Conservation (phyloP, 306 rosid species). For the Biancaea sappan region DNA sequence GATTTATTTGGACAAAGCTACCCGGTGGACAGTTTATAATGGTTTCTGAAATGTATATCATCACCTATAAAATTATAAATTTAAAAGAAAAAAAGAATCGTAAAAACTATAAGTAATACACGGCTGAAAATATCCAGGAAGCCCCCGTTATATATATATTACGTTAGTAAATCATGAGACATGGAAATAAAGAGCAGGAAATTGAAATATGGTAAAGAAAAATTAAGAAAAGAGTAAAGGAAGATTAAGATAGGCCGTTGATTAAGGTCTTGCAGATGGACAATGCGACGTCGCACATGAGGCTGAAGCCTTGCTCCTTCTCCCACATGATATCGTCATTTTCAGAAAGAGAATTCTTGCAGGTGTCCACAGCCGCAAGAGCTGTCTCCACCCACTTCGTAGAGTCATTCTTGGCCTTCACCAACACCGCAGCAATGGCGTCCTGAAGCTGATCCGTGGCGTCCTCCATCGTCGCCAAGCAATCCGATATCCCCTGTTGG, state of each 20-base stretch:
- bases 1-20: too few relatives aligned
- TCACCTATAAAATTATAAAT: too few relatives aligned
- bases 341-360: slow-evolving; percentile 33
- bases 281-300: slow-evolving; percentile 27
- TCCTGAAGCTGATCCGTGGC: slow-evolving; percentile 38
- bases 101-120: too few relatives aligned
- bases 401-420: not conserved
- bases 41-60: too few relatives aligned
- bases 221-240: too few relatives aligned
- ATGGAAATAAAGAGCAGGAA: too few relatives aligned
- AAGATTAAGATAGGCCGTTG: not conserved
- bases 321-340: slow-evolving; percentile 10
- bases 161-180: too few relatives aligned
- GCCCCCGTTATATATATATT: too few relatives aligned
- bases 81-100: too few relatives aligned
- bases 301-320: slow-evolving; percentile 11
- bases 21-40: too few relatives aligned
- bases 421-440: slow-evolving; percentile 29
- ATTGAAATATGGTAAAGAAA: too few relatives aligned
- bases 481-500: slow-evolving; percentile 42
- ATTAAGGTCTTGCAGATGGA: slow-evolving; percentile 23
- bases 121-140: too few relatives aligned
- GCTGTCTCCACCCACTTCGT: slow-evolving; percentile 40
- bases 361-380: slow-evolving; percentile 35
- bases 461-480: slow-evolving; percentile 31